Evolutionary conservation across 495 filamentous ascomycete genomes (phyloP), one percentile per base, ranked within the genome.

Genomic region (Hyaloscypha bicolor): DNA sequence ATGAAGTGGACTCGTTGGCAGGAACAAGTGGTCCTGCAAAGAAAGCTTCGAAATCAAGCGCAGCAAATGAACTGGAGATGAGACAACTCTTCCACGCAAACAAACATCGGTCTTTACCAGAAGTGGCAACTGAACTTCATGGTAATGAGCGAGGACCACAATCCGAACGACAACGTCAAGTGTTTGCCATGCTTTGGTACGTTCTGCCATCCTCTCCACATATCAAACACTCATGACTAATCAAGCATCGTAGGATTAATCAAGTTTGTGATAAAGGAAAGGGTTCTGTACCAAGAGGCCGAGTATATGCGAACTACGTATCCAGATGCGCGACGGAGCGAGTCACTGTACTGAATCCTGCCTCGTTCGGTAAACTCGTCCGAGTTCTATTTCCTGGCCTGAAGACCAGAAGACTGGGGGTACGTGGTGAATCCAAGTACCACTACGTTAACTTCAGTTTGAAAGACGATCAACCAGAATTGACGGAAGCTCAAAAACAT

Each of bases 141-240:
- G 83, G 83, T 6, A 86, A 87, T 65, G 84, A 87, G 67, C 79
- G 83, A 33, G 83, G 83, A 0, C 91, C 92, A 16, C 93, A 93
- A 75, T 91, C 94, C 8, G 95, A 99, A 76, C 91, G 96, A 75
- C 91, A 93, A 52, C 94, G 97, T 67, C 95, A 99, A 80, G 88
- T 99, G 30, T 97, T 97, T 76, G 95, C 95, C 16, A 96, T 99
- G 92, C 87, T 96, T 65, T 99, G 95, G 95, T 97, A 87, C 69
- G 84, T 76, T 31, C 22, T 52, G 25, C 60, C 1, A 9, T 56
- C 19, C 14, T 30, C 4, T 55, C 11, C 9, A 65, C 9, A n/a
- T 25, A 56, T 29, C 29, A 56, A 30, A 4, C 21, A 32, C 21
- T 48, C 12, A 37, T 21, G 14, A n/a, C 25, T 31, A 19, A 58